Evolutionary conservation across 371 early-diverging fungal genomes (phyloP).

Genomic region (Smittium mucronatum): DNA sequence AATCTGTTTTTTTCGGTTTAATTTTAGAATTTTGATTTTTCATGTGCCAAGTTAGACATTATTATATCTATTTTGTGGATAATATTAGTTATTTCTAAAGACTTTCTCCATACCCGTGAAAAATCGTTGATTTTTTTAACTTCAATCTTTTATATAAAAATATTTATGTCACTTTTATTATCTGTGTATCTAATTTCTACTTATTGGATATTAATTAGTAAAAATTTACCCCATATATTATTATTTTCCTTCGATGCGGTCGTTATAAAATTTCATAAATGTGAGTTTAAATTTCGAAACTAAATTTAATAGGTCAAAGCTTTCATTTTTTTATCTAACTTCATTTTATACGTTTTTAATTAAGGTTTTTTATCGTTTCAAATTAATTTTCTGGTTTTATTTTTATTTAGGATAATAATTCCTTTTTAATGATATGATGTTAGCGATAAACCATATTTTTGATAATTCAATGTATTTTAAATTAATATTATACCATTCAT

Average conservation of each 20-base stretch:
- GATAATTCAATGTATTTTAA: background rate
- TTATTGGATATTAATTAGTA: no score
- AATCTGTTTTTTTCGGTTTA: no score
- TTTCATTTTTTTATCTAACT: background rate
- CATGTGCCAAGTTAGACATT: no score
- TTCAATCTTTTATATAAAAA: no score
- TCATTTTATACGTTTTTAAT: background rate
- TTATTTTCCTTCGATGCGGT: background rate
- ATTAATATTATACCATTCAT: background rate
- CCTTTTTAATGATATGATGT: background rate
- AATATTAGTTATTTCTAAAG: no score
- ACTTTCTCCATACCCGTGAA: no score
- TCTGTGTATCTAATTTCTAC: no score
- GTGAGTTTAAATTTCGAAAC: background rate
- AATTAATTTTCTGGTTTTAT: background rate
- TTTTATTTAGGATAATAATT: background rate
- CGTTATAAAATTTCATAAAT: background rate
- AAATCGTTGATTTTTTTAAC: no score
- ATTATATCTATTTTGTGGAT: no score
- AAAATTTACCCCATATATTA: no score
- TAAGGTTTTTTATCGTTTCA: background rate
- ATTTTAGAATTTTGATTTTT: no score
- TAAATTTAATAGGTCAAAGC: background rate
- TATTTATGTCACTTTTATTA: no score
- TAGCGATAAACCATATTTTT: background rate